A percentile compares a stretch with the other conserved stretches of the same genome.
These are phyloP conservation scores for Fusarium piperis DNA, from an alignment of 2,329 filamentous ascomycete genomes.

Conservation along the genomic window DNA sequence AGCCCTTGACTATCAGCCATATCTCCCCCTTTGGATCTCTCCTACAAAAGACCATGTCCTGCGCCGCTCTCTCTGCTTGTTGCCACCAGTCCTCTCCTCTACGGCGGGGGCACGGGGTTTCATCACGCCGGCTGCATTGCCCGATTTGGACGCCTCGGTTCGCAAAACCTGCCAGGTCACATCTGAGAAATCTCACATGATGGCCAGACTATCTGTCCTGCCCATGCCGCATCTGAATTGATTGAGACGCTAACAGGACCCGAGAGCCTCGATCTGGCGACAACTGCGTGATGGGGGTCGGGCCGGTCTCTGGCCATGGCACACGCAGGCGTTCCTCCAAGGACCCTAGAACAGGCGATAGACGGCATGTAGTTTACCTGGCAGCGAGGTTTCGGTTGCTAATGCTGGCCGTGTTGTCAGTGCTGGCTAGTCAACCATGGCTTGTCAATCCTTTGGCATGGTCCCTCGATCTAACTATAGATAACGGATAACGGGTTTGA, in stretches of 20 bases:
- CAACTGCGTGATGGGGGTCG: neutral
- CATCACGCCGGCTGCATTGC: conserved; percentile 22
- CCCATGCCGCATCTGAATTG: neutral
- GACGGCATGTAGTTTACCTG: neutral
- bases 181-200: conserved; percentile 23
- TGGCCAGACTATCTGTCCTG: conserved; percentile 2
- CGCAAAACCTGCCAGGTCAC: conserved; percentile 4
- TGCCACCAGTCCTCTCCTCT: neutral
- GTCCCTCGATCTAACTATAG: neutral
- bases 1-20: conserved; percentile 22
- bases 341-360: neutral
- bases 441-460: neutral
- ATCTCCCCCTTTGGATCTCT: conserved; percentile 11
- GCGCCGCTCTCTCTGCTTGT: neutral
- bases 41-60: neutral
- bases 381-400: neutral
- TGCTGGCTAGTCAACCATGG: neutral
- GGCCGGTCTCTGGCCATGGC: neutral
- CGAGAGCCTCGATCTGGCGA: conserved; percentile 2
- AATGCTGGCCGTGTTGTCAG: neutral
- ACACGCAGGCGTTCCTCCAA: neutral
- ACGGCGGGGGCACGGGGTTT: conserved; percentile 23
- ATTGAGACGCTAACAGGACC: neutral
- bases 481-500: neutral
- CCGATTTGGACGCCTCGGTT: conserved; percentile 30